Conservation (phyloP, 805 yeast species). For the Metschnikowia amazonensis region DNA sequence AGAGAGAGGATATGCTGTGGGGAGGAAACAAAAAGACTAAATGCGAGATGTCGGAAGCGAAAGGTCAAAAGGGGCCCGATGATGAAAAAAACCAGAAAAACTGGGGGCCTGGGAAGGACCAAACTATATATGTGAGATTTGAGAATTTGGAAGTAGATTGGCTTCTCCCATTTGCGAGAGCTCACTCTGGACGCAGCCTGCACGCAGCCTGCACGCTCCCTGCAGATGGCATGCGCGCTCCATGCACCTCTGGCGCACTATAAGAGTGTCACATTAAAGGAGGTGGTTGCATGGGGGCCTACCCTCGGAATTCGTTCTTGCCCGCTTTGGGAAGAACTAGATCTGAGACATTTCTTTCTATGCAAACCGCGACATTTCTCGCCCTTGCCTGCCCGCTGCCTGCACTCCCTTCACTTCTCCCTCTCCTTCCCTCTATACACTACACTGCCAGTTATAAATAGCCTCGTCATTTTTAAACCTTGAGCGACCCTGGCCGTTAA, state of each 20-base stretch:
- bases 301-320: conserved; percentile 5
- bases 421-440: neutral
- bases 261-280: conserved; percentile 5
- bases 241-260: conserved; percentile 5
- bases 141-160: neutral
- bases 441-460: neutral
- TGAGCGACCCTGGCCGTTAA: neutral
- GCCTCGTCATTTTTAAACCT: neutral
- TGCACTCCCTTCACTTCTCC: neutral
- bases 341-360: conserved; percentile 4
- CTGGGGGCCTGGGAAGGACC: neutral
- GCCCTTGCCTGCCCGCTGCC: neutral
- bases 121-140: conserved; percentile 1
- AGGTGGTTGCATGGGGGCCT: conserved; percentile 7
- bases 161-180: conserved; percentile 3
- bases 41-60: conserved; percentile 1
- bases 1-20: conserved; percentile 5
- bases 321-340: conserved; percentile 3
- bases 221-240: conserved; percentile 4
- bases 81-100: conserved; percentile 5
- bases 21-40: neutral
- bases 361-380: conserved; percentile 3
- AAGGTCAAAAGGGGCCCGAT: conserved; percentile 4
- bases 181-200: conserved; percentile 3
- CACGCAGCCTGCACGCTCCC: conserved; percentile 3